Percentiles rank a stretch among this genome's conserved stretches.
Evolutionary conservation across 441 rosid species (phyloP).

Genomic region (Populus tomentosa): DNA sequence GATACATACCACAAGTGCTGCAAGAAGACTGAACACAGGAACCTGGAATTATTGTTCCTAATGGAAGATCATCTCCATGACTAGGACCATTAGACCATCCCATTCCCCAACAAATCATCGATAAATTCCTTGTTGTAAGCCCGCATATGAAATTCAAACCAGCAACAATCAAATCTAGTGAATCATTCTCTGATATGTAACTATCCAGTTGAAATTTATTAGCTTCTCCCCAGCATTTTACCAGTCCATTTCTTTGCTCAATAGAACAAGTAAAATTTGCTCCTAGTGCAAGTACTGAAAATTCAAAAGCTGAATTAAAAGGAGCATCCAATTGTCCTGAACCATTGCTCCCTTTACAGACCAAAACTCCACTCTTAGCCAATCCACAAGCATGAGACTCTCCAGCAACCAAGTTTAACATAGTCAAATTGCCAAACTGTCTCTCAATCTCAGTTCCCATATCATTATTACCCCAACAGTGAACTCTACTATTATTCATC

Average conservation of each 20-base stretch:
- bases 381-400: constrained; percentile 72
- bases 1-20: constrained; percentile 40
- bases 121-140: constrained; percentile 39
- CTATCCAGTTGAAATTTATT: constrained; percentile 14
- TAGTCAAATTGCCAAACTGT: constrained; percentile 39
- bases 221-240: constrained; percentile 66
- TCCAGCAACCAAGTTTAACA: constrained; percentile 59
- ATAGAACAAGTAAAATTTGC: constrained; percentile 54
- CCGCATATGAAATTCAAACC: constrained; percentile 52
- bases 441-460: constrained; percentile 29
- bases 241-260: constrained; percentile 33
- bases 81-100: constrained; percentile 34
- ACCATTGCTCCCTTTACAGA: constrained; percentile 52
- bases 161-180: constrained; percentile 44
- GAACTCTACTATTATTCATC: constrained; percentile 26
- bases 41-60: constrained; percentile 49
- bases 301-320: constrained; percentile 30
- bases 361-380: constrained; percentile 33
- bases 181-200: constrained; percentile 13
- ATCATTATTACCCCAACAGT: constrained; percentile 60
- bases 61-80: constrained; percentile 15
- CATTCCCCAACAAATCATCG: constrained; percentile 50
- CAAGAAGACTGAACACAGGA: constrained; percentile 51
- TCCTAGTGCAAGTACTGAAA: constrained; percentile 46
- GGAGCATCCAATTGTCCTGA: constrained; percentile 51